Evolutionary conservation across 345 rosid genomes (phyloP), one percentile per base, ranked within the genome.

Genomic region (Odontarrhena argentea): DNA sequence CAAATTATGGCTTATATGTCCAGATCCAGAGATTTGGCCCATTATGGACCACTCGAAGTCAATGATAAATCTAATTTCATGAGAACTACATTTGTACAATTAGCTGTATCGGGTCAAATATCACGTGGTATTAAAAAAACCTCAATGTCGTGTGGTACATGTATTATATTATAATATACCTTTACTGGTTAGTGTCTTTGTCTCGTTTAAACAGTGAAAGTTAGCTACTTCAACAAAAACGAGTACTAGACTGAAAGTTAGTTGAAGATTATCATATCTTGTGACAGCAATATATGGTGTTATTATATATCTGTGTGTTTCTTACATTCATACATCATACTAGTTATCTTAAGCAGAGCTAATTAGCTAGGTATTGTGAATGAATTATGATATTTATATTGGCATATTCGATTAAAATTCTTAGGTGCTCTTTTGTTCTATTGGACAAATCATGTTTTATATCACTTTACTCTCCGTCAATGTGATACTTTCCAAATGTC

Each of bases 131-230:
- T 61, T 61, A 35, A 43, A 2, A 2, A 53, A 70, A 24, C 55
- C 4, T 28, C 47, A 40, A 35, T 53, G 44, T 9, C 54, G 55
- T 70, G 35, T 44, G 55, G 55, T 61, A 47, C 42, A 62, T 70
- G 63, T 51, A 22, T 49, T 34, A 6, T 3, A 32, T 32, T 3
- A 7, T 9, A 14, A 34, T 42, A n/a, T n/a, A n/a, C 43, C 52
- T 60, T 57, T 22, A 50, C 60, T 60, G 59, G 35, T 68, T 32
- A 5, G 73, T 46, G 59, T 52, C 68, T 51, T 60, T 61, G 74
- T 70, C 61, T 70, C 46, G 46, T 60, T 26, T 45, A 34, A 46
- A 51, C 56, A 60, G 67, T 60, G 61, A 43, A 42, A 69, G 53
- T 18, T 60, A 28, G 11, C 53, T 41, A 35, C 9, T 59, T 69